Evolutionary conservation across 208 protist species (phyloP).

Genomic region (Leishmania aethiopica): DNA sequence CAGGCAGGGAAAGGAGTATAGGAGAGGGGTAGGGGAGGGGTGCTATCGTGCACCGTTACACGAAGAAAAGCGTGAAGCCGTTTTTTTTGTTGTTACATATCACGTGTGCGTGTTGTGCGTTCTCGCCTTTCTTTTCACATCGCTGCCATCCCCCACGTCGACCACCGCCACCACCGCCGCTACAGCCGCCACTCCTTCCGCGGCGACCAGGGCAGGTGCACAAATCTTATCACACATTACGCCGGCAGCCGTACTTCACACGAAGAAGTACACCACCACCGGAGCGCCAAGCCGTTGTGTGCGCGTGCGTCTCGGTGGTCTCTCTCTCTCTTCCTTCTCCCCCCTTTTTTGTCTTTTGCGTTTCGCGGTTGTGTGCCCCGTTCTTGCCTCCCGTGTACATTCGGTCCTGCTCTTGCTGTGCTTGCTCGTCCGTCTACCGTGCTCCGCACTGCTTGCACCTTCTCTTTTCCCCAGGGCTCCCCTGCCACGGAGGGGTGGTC

Average conservation of each 20-base stretch:
- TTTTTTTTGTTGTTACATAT: background rate
- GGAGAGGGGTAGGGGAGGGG: background rate
- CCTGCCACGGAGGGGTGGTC: background rate
- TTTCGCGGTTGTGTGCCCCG: background rate
- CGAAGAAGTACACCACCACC: too few relatives aligned
- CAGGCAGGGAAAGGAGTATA: background rate
- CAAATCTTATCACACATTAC: too few relatives aligned
- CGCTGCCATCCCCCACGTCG: background rate
- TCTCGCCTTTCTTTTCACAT: background rate
- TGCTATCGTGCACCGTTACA: background rate
- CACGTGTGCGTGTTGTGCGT: background rate
- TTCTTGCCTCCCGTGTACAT: background rate
- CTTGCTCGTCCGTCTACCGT: background rate
- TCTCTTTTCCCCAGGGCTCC: background rate
- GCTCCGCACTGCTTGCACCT: background rate
- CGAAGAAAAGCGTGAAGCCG: background rate
- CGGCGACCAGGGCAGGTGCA: background rate
- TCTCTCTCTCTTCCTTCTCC: background rate
- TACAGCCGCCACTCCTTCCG: background rate
- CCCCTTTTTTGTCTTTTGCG: background rate
- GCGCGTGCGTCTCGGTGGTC: too few relatives aligned
- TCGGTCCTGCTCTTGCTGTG: background rate
- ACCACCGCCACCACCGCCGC: background rate
- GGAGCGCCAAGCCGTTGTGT: too few relatives aligned
- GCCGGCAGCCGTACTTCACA: too few relatives aligned